Percentiles rank a stretch among this genome's conserved stretches.
phyloP scores from a whole-genome alignment of 1,284 basidiomycete genomes.

The Ceratobasidium sp. region DNA sequence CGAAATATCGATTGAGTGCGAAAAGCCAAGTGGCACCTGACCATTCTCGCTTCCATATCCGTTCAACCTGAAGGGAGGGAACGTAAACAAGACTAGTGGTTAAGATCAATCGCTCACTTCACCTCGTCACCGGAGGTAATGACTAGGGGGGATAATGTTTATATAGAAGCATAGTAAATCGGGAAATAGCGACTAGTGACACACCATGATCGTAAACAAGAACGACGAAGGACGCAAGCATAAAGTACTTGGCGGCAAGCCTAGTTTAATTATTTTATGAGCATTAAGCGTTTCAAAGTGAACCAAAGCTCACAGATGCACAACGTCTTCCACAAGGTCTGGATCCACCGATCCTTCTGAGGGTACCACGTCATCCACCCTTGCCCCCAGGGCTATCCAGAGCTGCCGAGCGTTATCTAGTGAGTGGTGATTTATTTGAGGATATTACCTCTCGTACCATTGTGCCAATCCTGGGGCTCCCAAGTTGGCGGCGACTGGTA shows the following conservation, averaged over 20 bases:
- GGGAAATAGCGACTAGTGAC: background rate
- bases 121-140: constrained; percentile 16
- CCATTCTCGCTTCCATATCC: constrained; percentile 22
- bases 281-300: background rate
- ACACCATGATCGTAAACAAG: constrained; percentile 20
- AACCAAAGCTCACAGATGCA: background rate
- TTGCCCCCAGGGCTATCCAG: no score
- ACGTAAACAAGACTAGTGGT: background rate
- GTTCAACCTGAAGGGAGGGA: constrained; percentile 1
- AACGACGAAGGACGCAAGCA: constrained; percentile 23
- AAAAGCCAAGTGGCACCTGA: constrained; percentile 39
- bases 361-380: no score
- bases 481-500: no score
- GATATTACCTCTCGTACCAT: no score
- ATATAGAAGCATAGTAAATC: background rate
- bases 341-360: no score
- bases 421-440: no score
- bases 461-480: no score
- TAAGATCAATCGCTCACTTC: no score
- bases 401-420: no score
- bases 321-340: no score
- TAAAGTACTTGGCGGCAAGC: constrained; percentile 19
- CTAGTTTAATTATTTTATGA: background rate
- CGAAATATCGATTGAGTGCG: constrained; percentile 26
- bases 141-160: background rate